Base-by-base conservation (phyloP, 164 flowering plant species). In the Dillenia turbinata region DNA sequence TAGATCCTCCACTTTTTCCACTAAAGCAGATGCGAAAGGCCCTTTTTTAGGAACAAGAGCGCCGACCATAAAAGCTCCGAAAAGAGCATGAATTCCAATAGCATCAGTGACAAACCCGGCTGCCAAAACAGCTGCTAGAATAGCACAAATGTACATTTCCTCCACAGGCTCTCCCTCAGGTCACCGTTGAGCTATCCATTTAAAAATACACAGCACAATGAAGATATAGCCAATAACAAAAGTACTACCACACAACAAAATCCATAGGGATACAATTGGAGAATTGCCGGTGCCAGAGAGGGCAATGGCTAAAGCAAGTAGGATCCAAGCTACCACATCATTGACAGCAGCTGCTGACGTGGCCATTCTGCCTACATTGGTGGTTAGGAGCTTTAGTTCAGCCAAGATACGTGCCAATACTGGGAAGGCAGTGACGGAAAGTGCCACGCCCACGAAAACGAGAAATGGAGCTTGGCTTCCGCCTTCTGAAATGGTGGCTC, bases 271-370 rank as follows among this genome's bases (percentile, higher is more conserved):
- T 9, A 57, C 43, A 9, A 62, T 33, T 12, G 74, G 70, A 52
- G 70, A 71, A 33, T 44, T 66, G 12, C 70, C 74, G 0, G 64
- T 9, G 47, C 70, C 51, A 14, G 74, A 54, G 47, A 71, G 67
- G 3, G 70, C 61, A 14, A 71, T 63, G 17, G 69, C 66, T 5
- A 71, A 53, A 13, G 65, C 73, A 19, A 70, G 69, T 16, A 70
- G 45, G 44, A 85, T 74, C 90, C 90, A 85, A 0, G 90, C 87
- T 15, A 78, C 84, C 19, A 81, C 82, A 44, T 85, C 90, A 56
- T 85, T 83, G 49, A 85, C 82, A 0, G 88, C 90, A 0, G 88
- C 90, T 17, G 86, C 88, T 9, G 88, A 79, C 90, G 83, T 81
- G 16, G 88, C 86, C 75, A 80, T 79, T 16, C 74, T 71, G 16